A percentile compares a stretch with the other conserved stretches of the same genome.
Conservation (phyloP, 805 yeast species). For the Lachancea meyersii region DNA sequence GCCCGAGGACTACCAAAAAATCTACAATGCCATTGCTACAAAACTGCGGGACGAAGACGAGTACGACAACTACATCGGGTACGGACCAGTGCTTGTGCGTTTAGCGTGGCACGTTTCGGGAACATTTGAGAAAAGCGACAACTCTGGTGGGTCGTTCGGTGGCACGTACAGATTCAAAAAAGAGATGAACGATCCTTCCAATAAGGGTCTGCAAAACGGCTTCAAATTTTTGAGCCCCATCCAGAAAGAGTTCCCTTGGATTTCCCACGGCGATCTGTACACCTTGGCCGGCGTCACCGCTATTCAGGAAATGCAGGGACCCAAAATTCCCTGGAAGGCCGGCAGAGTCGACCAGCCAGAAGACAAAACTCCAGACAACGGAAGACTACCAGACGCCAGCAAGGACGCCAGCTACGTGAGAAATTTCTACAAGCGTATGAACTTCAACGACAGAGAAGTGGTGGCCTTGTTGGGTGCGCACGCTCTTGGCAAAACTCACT, state of each 20-base stretch:
- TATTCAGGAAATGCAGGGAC: slow-evolving; percentile 73
- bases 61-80: slow-evolving; percentile 61
- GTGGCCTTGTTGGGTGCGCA: slow-evolving; percentile 76
- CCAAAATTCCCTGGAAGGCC: slow-evolving; percentile 73
- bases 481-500: slow-evolving; percentile 70
- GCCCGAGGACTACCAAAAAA: slow-evolving; percentile 49
- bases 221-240: slow-evolving; percentile 52
- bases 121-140: slow-evolving; percentile 57
- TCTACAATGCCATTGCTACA: slow-evolving; percentile 67
- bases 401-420: slow-evolving; percentile 60
- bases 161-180: slow-evolving; percentile 55
- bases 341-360: slow-evolving; percentile 63
- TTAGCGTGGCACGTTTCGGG: slow-evolving; percentile 86
- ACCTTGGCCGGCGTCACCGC: slow-evolving; percentile 77
- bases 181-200: slow-evolving; percentile 51
- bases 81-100: slow-evolving; percentile 74
- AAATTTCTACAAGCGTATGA: slow-evolving; percentile 56
- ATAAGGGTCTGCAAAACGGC: slow-evolving; percentile 58
- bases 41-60: slow-evolving; percentile 49
- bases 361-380: slow-evolving; percentile 51
- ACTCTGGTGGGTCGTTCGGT: slow-evolving; percentile 64
- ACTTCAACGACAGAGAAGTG: slow-evolving; percentile 63
- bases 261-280: slow-evolving; percentile 73
- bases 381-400: slow-evolving; percentile 69
- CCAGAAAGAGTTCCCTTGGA: slow-evolving; percentile 54